These are phyloP conservation scores for Microdochium paspali DNA, from an alignment of 2,329 filamentous ascomycete species.

Conservation along the genomic window DNA sequence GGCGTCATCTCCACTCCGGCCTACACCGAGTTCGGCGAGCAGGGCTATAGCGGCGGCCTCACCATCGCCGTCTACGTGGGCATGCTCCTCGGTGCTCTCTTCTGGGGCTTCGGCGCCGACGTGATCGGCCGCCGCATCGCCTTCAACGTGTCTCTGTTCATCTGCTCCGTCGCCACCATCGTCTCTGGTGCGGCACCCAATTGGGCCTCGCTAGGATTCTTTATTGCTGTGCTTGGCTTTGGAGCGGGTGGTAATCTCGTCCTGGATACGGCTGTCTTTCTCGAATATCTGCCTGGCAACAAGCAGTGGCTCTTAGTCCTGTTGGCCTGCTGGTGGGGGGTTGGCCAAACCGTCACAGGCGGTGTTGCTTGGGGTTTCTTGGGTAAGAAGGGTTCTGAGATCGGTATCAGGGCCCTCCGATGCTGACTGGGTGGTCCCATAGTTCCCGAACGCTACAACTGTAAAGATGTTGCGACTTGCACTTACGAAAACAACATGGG, in stretches of 20 bases:
- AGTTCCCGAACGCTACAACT: constrained; percentile 32
- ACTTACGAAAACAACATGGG: constrained; percentile 34
- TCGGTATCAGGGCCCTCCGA: neutral
- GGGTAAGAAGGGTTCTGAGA: constrained; percentile 16
- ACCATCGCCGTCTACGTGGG: constrained; percentile 53
- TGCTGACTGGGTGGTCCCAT: neutral
- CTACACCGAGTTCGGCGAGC: constrained; percentile 46
- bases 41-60: constrained; percentile 44
- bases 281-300: constrained; percentile 35
- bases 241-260: constrained; percentile 56
- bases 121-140: constrained; percentile 59
- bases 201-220: constrained; percentile 55
- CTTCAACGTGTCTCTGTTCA: constrained; percentile 58
- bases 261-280: constrained; percentile 45
- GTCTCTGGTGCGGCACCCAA: constrained; percentile 58
- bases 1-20: constrained; percentile 51
- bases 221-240: constrained; percentile 54
- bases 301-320: constrained; percentile 57
- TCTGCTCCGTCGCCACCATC: constrained; percentile 52
- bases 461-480: constrained; percentile 26
- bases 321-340: constrained; percentile 46
- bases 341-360: constrained; percentile 36
- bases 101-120: constrained; percentile 61
- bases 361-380: constrained; percentile 41
- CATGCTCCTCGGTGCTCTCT: constrained; percentile 47